Conservation (phyloP, 2,329 filamentous ascomycete genomes). For the Didymella sp. region DNA sequence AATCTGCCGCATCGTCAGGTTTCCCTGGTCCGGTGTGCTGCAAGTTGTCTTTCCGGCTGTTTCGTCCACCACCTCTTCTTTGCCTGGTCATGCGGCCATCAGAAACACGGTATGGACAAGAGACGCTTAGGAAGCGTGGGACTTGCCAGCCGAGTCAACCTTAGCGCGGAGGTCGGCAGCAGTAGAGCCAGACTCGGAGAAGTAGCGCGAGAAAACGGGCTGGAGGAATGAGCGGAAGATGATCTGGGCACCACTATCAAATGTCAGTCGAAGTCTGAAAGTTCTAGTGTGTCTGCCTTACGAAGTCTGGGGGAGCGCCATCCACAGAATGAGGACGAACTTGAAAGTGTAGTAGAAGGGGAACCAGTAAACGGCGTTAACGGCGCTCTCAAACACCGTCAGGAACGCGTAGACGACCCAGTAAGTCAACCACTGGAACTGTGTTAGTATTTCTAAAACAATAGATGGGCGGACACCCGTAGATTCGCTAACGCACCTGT, state of each 20-base stretch:
- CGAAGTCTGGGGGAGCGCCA: constrained; percentile 92
- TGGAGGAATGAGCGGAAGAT: constrained; percentile 96
- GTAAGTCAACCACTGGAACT: constrained; percentile 73
- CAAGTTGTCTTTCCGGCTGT: constrained; percentile 2
- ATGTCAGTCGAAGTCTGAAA: constrained; percentile 31
- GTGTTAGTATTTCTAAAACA: constrained; percentile 46
- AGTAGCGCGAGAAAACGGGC: constrained; percentile 92
- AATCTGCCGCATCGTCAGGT: constrained; percentile 20
- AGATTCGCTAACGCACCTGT: constrained; percentile 64
- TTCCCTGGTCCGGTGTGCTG: constrained; percentile 5
- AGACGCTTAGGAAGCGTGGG: constrained; percentile 30
- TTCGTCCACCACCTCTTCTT: constrained; percentile 5
- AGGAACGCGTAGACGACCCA: constrained; percentile 87
- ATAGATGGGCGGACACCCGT: constrained; percentile 15
- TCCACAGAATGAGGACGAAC: constrained; percentile 96
- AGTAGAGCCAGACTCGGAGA: constrained; percentile 72
- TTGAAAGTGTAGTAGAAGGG: constrained; percentile 99
- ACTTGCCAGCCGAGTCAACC: constrained; percentile 71
- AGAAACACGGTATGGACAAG: constrained; percentile 32
- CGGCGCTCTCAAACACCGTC: constrained; percentile 81
- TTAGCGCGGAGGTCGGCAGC: constrained; percentile 88
- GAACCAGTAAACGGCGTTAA: constrained; percentile 92
- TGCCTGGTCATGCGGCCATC: constrained; percentile 40
- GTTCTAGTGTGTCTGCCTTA: constrained; percentile 59
- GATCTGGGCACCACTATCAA: constrained; percentile 83